Percentiles rank a stretch among this genome's conserved stretches.
Conservation (phyloP, 2,329 filamentous ascomycete species). For the Chaetoscypha palmicola region DNA sequence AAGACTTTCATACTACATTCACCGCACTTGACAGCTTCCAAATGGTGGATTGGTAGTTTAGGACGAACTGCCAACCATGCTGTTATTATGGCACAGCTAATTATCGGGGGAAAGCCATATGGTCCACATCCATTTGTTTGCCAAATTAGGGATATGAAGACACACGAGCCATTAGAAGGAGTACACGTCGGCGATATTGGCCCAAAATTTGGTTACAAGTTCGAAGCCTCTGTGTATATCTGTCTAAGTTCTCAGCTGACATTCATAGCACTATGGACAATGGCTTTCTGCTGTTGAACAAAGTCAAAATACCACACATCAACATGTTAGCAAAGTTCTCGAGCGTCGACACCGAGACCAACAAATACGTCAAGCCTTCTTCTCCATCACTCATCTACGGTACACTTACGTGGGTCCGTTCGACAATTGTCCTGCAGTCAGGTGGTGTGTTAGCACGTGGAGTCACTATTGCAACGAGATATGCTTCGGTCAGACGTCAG, state of each 20-base stretch:
- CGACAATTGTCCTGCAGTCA: conserved; percentile 66
- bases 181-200: conserved; percentile 74
- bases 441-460: conserved; percentile 65
- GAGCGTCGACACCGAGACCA: conserved; percentile 58
- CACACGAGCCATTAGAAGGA: conserved; percentile 61
- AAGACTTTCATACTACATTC: conserved; percentile 72
- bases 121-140: conserved; percentile 76
- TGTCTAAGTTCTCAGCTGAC: too few species aligned
- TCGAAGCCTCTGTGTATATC: too few species aligned
- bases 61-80: conserved; percentile 71
- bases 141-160: conserved; percentile 63
- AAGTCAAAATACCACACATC: conserved; percentile 66
- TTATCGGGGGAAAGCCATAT: conserved; percentile 58
- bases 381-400: conserved; percentile 65
- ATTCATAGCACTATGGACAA: conserved; percentile 52
- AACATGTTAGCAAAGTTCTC: conserved; percentile 70
- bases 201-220: conserved; percentile 40
- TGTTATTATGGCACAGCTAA: conserved; percentile 71
- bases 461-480: conserved; percentile 71
- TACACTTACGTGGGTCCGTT: conserved; percentile 68
- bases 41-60: conserved; percentile 81
- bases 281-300: conserved; percentile 70
- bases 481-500: conserved; percentile 66
- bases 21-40: conserved; percentile 65
- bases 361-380: conserved; percentile 60